Evolutionary conservation across 768 basidiomycete species (phyloP), one percentile per base, ranked within the genome.

Genomic region (Tulasnella sp.): DNA sequence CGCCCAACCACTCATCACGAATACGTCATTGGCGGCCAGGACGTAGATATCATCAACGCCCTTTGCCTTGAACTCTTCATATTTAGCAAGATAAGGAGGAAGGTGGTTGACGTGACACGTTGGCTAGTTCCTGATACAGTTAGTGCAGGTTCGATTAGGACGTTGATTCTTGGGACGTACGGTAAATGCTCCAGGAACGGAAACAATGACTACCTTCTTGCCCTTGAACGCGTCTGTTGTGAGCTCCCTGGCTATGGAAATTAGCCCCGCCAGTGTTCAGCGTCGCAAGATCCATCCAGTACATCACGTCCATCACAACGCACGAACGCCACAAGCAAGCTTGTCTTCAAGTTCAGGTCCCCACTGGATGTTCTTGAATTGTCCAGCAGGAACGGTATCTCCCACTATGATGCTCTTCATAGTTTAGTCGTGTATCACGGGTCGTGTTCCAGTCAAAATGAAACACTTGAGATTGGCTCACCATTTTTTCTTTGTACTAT

Each of bases 131-230:
- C 22, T 19, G 40, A 52, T 64, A n/a, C 38, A 38, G 36, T 70
- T 67, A 40, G 25, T 64, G 39, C 42, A 19, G 2, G 37, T 1
- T n/a, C n/a, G 29, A 31, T 17, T 14, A n/a, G 8, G n/a, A 64
- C 8, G 34, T 31, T 22, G 34, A 34, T 31, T 38, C 0, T 9
- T 29, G 34, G 17, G 31, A 77, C 89, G 77, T 78, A 92, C 92
- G 19, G 92, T 92, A 85, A 93, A 93, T 19, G 92, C 91, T 67
- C 93, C 93, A 22, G 92, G 93, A 40, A 93, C 91, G 76, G 91
- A 85, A 82, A 94, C 86, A 72, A 93, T 80, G 45, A 93, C 90
- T 72, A 94, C 91, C 77, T 80, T 79, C 79, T 94, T 94, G 80
- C 89, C 90, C 82, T 90, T 90, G 91, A 91, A 93, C 68, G 87